Conservation (phyloP, 768 basidiomycete genomes). For the Ramaria sp. region DNA sequence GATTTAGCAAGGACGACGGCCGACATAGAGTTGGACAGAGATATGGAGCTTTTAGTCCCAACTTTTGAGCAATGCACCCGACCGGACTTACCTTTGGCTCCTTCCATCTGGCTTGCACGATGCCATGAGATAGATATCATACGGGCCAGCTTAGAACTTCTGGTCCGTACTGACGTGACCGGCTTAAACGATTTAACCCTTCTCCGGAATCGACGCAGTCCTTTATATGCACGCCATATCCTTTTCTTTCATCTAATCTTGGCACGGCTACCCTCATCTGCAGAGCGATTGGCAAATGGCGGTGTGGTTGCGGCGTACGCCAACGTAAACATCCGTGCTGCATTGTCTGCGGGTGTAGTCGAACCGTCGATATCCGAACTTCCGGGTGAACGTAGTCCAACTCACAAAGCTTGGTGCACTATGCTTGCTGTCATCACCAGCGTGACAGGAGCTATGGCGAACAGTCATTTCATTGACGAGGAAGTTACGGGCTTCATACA, state of each 20-base stretch:
- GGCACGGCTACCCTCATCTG: constrained; percentile 62
- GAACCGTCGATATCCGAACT: constrained; percentile 57
- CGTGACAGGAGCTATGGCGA: constrained; percentile 51
- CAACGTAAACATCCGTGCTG: constrained; percentile 66
- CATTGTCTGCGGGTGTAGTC: constrained; percentile 67
- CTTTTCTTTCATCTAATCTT: constrained; percentile 82
- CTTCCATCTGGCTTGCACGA: constrained; percentile 65
- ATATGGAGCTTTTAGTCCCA: constrained; percentile 72
- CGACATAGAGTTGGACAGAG: constrained; percentile 61
- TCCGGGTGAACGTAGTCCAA: constrained; percentile 66
- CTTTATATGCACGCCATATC: constrained; percentile 67
- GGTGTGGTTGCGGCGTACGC: constrained; percentile 75
- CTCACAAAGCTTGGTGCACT: constrained; percentile 71
- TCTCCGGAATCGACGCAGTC: constrained; percentile 49
- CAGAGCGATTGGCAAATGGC: constrained; percentile 78
- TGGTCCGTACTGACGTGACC: constrained; percentile 55
- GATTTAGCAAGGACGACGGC: constrained; percentile 45
- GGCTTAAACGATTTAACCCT: constrained; percentile 59
- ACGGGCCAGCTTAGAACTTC: constrained; percentile 61
- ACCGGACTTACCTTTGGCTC: constrained; percentile 55
- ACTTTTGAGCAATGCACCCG: constrained; percentile 77
- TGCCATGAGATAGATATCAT: constrained; percentile 79
- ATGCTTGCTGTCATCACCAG: constrained; percentile 76
- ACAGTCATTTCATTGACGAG: constrained; percentile 69
- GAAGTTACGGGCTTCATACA: constrained; percentile 83